Percentiles rank a stretch among this genome's conserved stretches.
These are phyloP conservation scores for Cladosporium sp. DNA, from an alignment of 2,329 filamentous ascomycete species.

Conservation along the genomic window DNA sequence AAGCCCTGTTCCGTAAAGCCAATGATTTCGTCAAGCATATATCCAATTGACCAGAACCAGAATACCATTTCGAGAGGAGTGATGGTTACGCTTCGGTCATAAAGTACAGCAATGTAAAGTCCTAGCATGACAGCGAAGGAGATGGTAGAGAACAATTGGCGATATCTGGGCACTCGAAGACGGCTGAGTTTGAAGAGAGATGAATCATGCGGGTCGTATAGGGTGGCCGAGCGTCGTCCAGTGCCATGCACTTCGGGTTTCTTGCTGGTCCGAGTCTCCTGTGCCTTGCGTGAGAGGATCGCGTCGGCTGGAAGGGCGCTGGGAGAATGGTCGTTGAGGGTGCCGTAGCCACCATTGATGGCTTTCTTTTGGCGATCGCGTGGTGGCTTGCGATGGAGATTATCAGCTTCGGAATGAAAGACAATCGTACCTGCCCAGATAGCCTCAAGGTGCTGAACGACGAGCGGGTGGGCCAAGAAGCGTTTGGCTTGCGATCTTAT, in stretches of 20 bases:
- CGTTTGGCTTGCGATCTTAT: conserved; percentile 90
- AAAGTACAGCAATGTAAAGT: conserved; percentile 78
- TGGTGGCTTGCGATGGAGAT: conserved; percentile 62
- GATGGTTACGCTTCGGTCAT: conserved; percentile 71
- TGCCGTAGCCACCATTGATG: conserved; percentile 36
- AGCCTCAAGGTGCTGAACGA: conserved; percentile 91
- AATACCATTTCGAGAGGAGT: conserved; percentile 82
- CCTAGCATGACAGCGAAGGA: conserved; percentile 81
- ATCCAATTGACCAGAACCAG: conserved; percentile 97
- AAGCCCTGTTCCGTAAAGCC: conserved; percentile 97
- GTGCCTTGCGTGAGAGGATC: conserved; percentile 26
- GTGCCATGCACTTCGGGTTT: conserved; percentile 27
- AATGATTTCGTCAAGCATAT: conserved; percentile 93
- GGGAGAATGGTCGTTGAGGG: conserved; percentile 25
- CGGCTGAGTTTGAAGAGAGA: conserved; percentile 89
- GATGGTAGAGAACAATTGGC: conserved; percentile 82
- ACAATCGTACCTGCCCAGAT: conserved; percentile 96
- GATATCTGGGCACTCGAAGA: conserved; percentile 83
- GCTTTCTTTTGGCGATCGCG: conserved; percentile 15
- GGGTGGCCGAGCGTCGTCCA: conserved; percentile 68
- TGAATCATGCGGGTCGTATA: conserved; percentile 87
- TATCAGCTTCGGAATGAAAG: conserved; percentile 85
- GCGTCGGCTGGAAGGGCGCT: conserved; percentile 28
- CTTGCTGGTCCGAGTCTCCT: conserved; percentile 18
- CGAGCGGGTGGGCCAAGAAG: conserved; percentile 84